phyloP scores from a whole-genome alignment of 306 rosid genomes.

The cucumber (Cucumis sativus) region Cucumber_9930_V3 NC_026655.2:32785001-32785500 shows the following conservation, averaged over 20 bases:
- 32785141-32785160: neutral
- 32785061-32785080: conserved; percentile 87
- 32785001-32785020: conserved; percentile 67
- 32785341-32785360: neutral
- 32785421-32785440: neutral
- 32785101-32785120: neutral
- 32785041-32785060: conserved; percentile 78
- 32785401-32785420: neutral
- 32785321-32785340: neutral
- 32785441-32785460: neutral
- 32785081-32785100: conserved; percentile 68
- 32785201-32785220: neutral
- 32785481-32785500: neutral
- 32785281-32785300: neutral
- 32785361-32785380: neutral
- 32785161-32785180: neutral
- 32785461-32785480: neutral
- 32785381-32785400: neutral
- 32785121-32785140: neutral
- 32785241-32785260: neutral
- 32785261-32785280: neutral
- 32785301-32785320: neutral
- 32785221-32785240: neutral
- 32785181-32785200: neutral
- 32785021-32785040: conserved; percentile 54